Percentiles rank a stretch among this genome's conserved stretches.
phyloP scores from a whole-genome alignment of 129 eudicot genomes.

The Chrysanthemum makinoi region DNA sequence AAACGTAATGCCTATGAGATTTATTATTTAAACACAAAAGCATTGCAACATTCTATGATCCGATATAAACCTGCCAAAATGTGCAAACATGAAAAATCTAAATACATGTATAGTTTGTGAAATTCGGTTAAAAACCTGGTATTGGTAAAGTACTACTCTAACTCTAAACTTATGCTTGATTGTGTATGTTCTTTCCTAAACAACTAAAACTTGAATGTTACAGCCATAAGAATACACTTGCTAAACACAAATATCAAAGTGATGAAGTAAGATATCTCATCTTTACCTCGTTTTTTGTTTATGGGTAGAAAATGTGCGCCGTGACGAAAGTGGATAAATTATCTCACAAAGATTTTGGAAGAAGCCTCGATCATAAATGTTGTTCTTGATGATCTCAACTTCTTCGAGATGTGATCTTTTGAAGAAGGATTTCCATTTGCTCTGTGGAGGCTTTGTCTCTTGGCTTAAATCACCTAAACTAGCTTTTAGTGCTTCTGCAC shows the following conservation, averaged over 20 bases:
- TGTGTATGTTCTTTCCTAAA: background rate
- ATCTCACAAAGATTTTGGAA: slow-evolving; percentile 63
- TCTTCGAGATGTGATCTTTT: slow-evolving; percentile 68
- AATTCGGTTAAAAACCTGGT: background rate
- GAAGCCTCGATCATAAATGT: slow-evolving; percentile 70
- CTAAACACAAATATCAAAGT: background rate
- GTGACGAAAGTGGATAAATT: slow-evolving; percentile 67
- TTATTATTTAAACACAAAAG: too few relatives aligned
- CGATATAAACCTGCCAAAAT: too few relatives aligned
- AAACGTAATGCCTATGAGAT: too few relatives aligned
- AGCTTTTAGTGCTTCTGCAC: slow-evolving; percentile 73
- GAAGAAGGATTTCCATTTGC: slow-evolving; percentile 82
- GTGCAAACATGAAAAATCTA: too few relatives aligned
- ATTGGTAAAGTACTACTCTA: background rate
- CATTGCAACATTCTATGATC: too few relatives aligned
- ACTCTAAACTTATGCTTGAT: background rate
- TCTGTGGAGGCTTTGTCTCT: slow-evolving; percentile 48
- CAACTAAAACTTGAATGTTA: slow-evolving; percentile 1
- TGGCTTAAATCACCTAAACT: slow-evolving; percentile 54
- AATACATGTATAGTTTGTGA: too few relatives aligned
- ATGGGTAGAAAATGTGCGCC: slow-evolving; percentile 43
- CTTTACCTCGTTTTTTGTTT: slow-evolving; percentile 54
- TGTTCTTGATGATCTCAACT: slow-evolving; percentile 48
- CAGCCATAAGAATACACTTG: slow-evolving; percentile 8
- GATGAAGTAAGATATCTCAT: background rate